Percentiles rank a stretch among this genome's conserved stretches.
These are phyloP conservation scores for Endoconidiophora laricicola DNA, from an alignment of 2,329 filamentous ascomycete genomes.

Conservation along the genomic window DNA sequence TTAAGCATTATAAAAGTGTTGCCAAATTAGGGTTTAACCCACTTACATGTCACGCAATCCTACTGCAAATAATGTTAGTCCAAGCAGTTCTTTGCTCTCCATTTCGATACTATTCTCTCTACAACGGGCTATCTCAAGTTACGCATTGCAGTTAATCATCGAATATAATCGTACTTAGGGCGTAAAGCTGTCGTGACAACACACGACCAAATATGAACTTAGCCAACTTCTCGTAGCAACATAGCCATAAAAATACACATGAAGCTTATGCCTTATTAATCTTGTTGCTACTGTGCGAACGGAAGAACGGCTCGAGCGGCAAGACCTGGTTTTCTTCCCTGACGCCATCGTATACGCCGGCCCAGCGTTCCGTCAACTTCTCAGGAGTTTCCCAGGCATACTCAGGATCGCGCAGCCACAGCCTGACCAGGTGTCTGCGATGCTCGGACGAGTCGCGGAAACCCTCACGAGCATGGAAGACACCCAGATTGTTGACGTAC, in stretches of 20 bases:
- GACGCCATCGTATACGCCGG: slow-evolving; percentile 35
- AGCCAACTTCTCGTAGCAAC: not conserved
- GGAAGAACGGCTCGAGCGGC: slow-evolving; percentile 31
- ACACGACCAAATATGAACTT: slow-evolving; percentile 2
- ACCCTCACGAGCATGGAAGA: slow-evolving; percentile 35
- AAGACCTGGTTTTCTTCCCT: slow-evolving; percentile 35
- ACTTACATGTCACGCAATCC: no score
- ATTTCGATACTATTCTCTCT: no score
- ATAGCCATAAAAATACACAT: slow-evolving; percentile 7
- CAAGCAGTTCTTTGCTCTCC: no score
- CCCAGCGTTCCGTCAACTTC: slow-evolving; percentile 30
- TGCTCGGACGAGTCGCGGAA: slow-evolving; percentile 29
- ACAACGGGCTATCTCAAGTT: no score
- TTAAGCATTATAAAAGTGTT: no score
- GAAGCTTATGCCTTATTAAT: not conserved
- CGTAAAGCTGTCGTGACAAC: not conserved
- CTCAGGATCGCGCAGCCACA: slow-evolving; percentile 34
- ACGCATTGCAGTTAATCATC: not conserved
- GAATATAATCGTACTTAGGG: not conserved
- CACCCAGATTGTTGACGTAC: slow-evolving; percentile 36
- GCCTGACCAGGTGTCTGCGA: slow-evolving; percentile 31
- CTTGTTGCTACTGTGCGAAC: slow-evolving; percentile 10
- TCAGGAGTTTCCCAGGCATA: slow-evolving; percentile 31
- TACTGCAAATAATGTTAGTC: no score
- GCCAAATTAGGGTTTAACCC: no score